These are phyloP conservation scores for Cyberlindnera misumaiensis DNA, from an alignment of 805 yeast species.

Conservation along the genomic window DNA sequence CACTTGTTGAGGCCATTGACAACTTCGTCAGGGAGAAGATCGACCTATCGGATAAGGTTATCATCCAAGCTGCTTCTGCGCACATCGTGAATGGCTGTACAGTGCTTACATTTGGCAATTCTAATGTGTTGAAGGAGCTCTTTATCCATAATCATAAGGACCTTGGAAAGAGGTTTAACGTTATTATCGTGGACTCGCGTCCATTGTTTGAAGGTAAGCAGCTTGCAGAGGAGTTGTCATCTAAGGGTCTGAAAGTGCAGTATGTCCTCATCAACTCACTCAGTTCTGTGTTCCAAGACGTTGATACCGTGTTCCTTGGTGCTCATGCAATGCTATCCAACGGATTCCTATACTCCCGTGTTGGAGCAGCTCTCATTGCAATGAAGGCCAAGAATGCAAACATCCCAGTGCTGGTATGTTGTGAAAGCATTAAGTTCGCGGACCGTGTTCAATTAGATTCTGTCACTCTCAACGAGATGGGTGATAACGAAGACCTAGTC, in stretches of 20 bases:
- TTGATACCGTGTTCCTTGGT: conserved; percentile 87
- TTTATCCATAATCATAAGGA: conserved; percentile 61
- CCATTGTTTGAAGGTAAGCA: conserved; percentile 92
- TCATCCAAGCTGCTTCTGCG: conserved; percentile 69
- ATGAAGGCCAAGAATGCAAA: conserved; percentile 84
- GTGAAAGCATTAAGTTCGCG: conserved; percentile 90
- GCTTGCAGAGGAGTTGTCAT: conserved; percentile 57
- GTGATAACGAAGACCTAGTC: conserved; percentile 69
- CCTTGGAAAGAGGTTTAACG: conserved; percentile 62
- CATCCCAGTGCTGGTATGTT: conserved; percentile 91
- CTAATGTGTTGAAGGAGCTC: conserved; percentile 72
- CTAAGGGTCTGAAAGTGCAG: conserved; percentile 57
- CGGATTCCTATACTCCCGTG: conserved; percentile 88
- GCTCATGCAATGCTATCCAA: conserved; percentile 97
- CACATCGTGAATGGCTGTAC: conserved; percentile 75
- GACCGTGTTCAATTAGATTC: conserved; percentile 95
- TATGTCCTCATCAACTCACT: conserved; percentile 77
- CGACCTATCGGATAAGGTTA: conserved; percentile 74
- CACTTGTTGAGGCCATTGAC: conserved; percentile 62
- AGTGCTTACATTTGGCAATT: conserved; percentile 81
- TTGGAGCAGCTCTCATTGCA: conserved; percentile 90
- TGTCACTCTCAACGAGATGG: conserved; percentile 89
- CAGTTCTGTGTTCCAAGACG: conserved; percentile 74
- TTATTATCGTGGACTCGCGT: conserved; percentile 85
- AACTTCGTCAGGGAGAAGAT: conserved; percentile 79